Conservation (phyloP, 306 rosid species). For the Clitoria ternatea region DNA sequence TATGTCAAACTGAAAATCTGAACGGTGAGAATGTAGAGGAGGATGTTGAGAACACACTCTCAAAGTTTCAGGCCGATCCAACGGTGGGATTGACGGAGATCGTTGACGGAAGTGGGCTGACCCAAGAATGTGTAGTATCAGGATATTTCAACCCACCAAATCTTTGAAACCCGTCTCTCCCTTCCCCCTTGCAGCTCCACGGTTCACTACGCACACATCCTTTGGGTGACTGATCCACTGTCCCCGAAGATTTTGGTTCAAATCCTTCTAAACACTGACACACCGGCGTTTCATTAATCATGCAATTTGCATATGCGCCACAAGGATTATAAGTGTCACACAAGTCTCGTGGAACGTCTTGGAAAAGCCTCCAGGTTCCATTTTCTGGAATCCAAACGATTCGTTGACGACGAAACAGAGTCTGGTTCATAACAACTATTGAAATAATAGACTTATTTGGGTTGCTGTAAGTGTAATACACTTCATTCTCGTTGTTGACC, state of each 20-base stretch:
- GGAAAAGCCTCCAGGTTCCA: background rate
- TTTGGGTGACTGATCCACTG: background rate
- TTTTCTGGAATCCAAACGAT: background rate
- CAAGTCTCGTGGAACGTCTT: background rate
- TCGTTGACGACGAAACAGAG: background rate
- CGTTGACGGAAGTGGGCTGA: too few relatives aligned
- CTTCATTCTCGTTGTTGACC: background rate
- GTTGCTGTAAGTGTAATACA: background rate
- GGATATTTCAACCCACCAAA: slow-evolving; percentile 31
- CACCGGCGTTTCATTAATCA: background rate
- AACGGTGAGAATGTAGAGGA: too few relatives aligned
- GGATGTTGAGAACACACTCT: too few relatives aligned
- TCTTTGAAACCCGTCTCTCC: slow-evolving; percentile 26
- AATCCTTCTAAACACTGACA: background rate
- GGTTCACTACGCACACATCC: slow-evolving; percentile 35
- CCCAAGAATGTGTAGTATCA: slow-evolving; percentile 39
- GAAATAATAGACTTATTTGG: background rate
- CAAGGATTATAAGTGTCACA: background rate
- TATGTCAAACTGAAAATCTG: too few relatives aligned
- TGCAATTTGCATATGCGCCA: background rate
- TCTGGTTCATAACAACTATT: background rate
- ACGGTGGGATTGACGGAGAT: too few relatives aligned
- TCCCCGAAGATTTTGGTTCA: background rate
- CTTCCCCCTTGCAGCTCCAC: slow-evolving; percentile 14
- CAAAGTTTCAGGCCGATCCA: too few relatives aligned